A percentile compares a stretch with the other conserved stretches of the same genome.
phyloP scores from a whole-genome alignment of 805 yeast genomes.

The Cyberlindnera maritima region DNA sequence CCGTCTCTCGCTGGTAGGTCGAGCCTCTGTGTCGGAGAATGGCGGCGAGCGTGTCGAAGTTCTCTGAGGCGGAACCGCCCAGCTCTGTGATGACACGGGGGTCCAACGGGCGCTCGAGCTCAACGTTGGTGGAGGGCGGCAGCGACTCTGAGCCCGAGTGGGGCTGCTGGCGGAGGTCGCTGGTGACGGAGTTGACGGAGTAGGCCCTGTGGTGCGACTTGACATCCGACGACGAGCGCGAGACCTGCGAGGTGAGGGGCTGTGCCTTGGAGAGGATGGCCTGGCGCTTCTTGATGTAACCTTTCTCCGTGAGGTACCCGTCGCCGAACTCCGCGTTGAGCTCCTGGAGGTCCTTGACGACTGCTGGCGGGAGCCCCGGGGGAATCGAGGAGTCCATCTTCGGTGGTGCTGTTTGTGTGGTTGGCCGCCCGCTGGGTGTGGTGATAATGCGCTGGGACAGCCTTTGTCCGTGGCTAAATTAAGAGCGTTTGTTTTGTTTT shows the following conservation, averaged over 20 bases:
- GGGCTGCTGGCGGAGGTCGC: slow-evolving; percentile 28
- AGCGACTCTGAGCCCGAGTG: slow-evolving; percentile 27
- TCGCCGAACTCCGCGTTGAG: slow-evolving; percentile 54
- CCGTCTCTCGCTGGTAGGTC: slow-evolving; percentile 61
- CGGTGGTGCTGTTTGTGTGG: neutral
- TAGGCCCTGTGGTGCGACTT: slow-evolving; percentile 24
- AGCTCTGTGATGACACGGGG: slow-evolving; percentile 50
- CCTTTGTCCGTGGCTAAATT: neutral
- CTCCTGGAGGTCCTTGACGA: slow-evolving; percentile 32
- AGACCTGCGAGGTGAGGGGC: neutral
- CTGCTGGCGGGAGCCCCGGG: slow-evolving; percentile 17
- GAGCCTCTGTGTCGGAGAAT: slow-evolving; percentile 73
- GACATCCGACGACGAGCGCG: slow-evolving; percentile 9
- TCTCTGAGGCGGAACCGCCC: slow-evolving; percentile 31
- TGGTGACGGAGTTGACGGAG: slow-evolving; percentile 24
- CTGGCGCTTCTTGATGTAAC: slow-evolving; percentile 59
- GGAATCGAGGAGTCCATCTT: slow-evolving; percentile 26
- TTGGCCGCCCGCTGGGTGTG: neutral
- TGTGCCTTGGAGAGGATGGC: slow-evolving; percentile 30
- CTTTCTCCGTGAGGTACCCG: slow-evolving; percentile 72
- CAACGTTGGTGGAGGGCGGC: slow-evolving; percentile 29
- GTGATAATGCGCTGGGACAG: neutral
- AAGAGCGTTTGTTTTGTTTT: neutral
- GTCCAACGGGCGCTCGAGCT: slow-evolving; percentile 45
- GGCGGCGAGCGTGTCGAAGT: slow-evolving; percentile 63